A percentile compares a stretch with the other conserved stretches of the same genome.
These are phyloP conservation scores for Farysia itapuensis DNA, from an alignment of 1,284 basidiomycete genomes.

Conservation along the genomic window DNA sequence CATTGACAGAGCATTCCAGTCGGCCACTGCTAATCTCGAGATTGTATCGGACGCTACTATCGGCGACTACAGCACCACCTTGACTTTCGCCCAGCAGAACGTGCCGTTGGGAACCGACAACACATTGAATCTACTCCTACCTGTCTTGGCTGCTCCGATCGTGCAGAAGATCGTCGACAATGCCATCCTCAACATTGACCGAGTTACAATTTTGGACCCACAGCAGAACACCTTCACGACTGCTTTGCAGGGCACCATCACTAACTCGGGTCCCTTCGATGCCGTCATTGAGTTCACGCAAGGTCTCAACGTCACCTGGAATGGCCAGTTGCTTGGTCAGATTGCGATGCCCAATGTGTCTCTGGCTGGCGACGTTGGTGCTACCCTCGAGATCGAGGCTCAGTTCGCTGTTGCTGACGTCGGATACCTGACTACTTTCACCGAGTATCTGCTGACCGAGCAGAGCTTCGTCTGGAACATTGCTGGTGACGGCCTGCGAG, in stretches of 20 bases:
- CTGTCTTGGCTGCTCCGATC: slow-evolving; percentile 73
- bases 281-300: slow-evolving; percentile 70
- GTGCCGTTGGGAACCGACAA: slow-evolving; percentile 70
- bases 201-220: slow-evolving; percentile 44
- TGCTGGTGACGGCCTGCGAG: slow-evolving; percentile 69
- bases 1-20: slow-evolving; percentile 70
- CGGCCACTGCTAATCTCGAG: slow-evolving; percentile 69
- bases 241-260: slow-evolving; percentile 69
- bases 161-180: slow-evolving; percentile 75
- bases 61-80: slow-evolving; percentile 69
- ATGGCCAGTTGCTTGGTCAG: slow-evolving; percentile 67
- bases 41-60: slow-evolving; percentile 68
- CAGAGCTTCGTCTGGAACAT: slow-evolving; percentile 76
- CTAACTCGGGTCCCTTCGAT: slow-evolving; percentile 76
- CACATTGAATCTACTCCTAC: slow-evolving; percentile 70
- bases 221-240: slow-evolving; percentile 69
- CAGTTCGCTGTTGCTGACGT: slow-evolving; percentile 70
- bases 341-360: slow-evolving; percentile 68
- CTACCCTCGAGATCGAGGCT: slow-evolving; percentile 66
- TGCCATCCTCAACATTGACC: slow-evolving; percentile 63
- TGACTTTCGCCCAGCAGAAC: slow-evolving; percentile 68
- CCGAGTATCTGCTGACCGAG: slow-evolving; percentile 69
- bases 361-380: slow-evolving; percentile 67
- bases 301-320: slow-evolving; percentile 71
- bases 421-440: slow-evolving; percentile 69